phyloP scores from a whole-genome alignment of 257 asterid genomes.

The Plantago ovata region DNA sequence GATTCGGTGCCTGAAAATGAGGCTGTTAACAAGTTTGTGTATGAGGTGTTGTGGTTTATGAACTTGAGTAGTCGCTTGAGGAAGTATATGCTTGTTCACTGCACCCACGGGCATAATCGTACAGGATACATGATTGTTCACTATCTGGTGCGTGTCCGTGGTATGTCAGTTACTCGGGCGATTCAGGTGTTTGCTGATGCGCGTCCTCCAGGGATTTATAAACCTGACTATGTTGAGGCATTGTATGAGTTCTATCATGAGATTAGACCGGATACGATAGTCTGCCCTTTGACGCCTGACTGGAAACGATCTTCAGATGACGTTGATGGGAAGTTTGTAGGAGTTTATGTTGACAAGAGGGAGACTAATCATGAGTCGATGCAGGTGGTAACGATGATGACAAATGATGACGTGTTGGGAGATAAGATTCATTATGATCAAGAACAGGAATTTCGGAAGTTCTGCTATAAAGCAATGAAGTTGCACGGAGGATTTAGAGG shows the following conservation, averaged over 20 bases:
- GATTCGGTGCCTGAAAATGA: conserved; percentile 95
- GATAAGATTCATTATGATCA: conserved; percentile 77
- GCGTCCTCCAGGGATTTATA: conserved; percentile 97
- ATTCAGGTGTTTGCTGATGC: conserved; percentile 75
- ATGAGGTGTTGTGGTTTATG: conserved; percentile 85
- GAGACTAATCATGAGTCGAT: no score
- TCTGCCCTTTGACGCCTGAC: conserved; percentile 84
- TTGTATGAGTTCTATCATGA: conserved; percentile 85
- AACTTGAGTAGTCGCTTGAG: conserved; percentile 60
- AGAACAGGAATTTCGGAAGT: conserved; percentile 56
- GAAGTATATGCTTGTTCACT: conserved; percentile 80
- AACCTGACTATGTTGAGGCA: conserved; percentile 81
- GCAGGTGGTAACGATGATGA: no score
- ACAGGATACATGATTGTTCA: conserved; percentile 96
- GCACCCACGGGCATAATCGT: conserved; percentile 99
- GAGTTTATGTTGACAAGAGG: no score
- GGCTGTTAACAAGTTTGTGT: conserved; percentile 75
- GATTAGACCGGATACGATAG: conserved; percentile 70
- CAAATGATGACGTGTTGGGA: conserved; percentile 88
- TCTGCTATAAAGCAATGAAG: conserved; percentile 73
- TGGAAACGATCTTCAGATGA: conserved; percentile 90
- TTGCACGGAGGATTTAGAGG: conserved; percentile 57
- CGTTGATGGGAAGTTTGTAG: no score
- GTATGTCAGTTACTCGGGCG: conserved; percentile 83
- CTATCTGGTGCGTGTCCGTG: conserved; percentile 77